Base-by-base conservation (phyloP, 306 rosid genomes). In the Lathyrus sativus region DNA sequence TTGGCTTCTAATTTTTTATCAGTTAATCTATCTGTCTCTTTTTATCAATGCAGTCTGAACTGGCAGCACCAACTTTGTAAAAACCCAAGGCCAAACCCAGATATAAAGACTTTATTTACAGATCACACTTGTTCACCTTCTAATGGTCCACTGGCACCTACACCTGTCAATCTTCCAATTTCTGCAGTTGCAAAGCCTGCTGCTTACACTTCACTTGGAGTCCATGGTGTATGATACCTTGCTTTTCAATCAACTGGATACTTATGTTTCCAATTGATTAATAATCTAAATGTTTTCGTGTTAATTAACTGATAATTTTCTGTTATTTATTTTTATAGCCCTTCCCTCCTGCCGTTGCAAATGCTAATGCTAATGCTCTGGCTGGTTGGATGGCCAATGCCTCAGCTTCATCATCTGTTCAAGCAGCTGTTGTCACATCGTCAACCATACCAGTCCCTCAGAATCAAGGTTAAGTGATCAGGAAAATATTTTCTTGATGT, bases 51-150 rank as follows among this genome's bases (percentile, higher is more conserved):
- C 87, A 91, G 97, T 77, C 81, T 91, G 84, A 91, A 91, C 73
- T 91, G 96, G 97, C 97, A 91, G 86, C 97, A 91, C 68, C 95
- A 87, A 68, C 83, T 87, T 65, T 91, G 97, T 81, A 87, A 89
- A 76, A 80, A 79, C 55, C 96, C 95, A 18, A 83, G 86, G 75
- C 71, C 84, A 62, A 82, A 84, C 57, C 97, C 96, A 35, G 97
- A 87, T 60, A 87, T 89, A 69, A 85, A 82, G 79, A 87, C 97
- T 68, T 79, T 91, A 80, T 91, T 89, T 80, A 74, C 75, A 37
- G 97, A 91, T 71, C 97, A 91, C 62, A 49, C 88, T 6, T 91
- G 97, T 78, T 18, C 87, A 50, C 86, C 85, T 75, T 44, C 86
- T 12, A 89, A 79, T 79, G 95, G 91, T 71, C 90, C 90, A 61